Percentiles rank a stretch among this genome's conserved stretches.
These are phyloP conservation scores for Ascochyta koolunga DNA, from an alignment of 2,329 filamentous ascomycete species.

Conservation along the genomic window DNA sequence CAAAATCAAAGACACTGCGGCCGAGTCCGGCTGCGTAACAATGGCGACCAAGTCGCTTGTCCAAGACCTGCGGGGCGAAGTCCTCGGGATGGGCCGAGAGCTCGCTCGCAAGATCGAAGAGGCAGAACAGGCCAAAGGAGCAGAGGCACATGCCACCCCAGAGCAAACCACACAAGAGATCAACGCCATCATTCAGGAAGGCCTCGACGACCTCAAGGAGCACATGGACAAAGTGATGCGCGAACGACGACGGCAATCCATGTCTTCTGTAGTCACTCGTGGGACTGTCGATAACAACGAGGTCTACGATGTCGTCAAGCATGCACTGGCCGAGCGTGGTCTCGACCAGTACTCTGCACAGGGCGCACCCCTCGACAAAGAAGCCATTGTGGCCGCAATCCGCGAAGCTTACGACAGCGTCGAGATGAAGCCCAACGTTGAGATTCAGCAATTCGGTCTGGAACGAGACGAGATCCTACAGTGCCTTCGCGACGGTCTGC, in stretches of 20 bases:
- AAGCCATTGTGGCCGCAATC: slow-evolving; percentile 86
- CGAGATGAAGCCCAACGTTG: slow-evolving; percentile 85
- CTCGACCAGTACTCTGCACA: slow-evolving; percentile 53
- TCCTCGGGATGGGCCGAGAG: slow-evolving; percentile 92
- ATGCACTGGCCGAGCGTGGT: slow-evolving; percentile 67
- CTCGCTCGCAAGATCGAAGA: slow-evolving; percentile 86
- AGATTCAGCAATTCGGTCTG: slow-evolving; percentile 86
- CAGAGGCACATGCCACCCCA: slow-evolving; percentile 47
- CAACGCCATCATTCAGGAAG: slow-evolving; percentile 76
- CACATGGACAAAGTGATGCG: slow-evolving; percentile 82
- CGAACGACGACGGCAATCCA: slow-evolving; percentile 72
- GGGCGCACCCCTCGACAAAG: slow-evolving; percentile 60
- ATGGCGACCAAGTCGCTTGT: slow-evolving; percentile 91
- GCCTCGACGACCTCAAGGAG: slow-evolving; percentile 79
- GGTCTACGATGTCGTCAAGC: slow-evolving; percentile 82
- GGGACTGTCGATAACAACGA: slow-evolving; percentile 78
- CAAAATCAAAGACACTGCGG: slow-evolving; percentile 88
- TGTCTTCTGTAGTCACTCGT: slow-evolving; percentile 66
- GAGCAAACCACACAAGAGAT: slow-evolving; percentile 68
- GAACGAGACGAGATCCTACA: slow-evolving; percentile 89
- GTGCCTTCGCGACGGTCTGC: slow-evolving; percentile 84
- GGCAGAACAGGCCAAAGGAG: slow-evolving; percentile 57
- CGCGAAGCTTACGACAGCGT: slow-evolving; percentile 85
- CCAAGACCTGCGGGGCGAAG: slow-evolving; percentile 86
- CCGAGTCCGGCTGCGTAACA: slow-evolving; percentile 85